Percentiles rank a stretch among this genome's conserved stretches.
These are phyloP conservation scores for Globisporangium perplexum DNA, from an alignment of 352 stramenopile species.

Conservation along the genomic window DNA sequence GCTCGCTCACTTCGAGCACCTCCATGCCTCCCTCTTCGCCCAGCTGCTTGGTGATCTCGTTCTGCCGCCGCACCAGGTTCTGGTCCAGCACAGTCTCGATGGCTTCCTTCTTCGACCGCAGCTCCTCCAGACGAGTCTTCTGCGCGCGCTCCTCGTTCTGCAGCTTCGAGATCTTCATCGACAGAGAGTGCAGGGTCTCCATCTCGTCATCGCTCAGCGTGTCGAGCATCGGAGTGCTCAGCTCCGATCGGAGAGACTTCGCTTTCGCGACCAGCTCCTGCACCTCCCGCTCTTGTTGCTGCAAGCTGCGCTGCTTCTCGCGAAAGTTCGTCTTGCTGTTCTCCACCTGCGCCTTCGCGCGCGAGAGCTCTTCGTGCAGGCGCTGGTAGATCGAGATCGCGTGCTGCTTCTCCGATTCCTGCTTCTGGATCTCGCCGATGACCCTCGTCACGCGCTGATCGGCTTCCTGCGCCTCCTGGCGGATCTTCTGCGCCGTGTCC, in stretches of 20 bases:
- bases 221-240: constrained; percentile 76
- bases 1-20: constrained; percentile 49
- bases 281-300: constrained; percentile 60
- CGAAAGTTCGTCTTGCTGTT: constrained; percentile 43
- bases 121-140: constrained; percentile 77
- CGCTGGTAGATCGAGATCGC: constrained; percentile 64
- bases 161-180: constrained; percentile 63
- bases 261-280: constrained; percentile 51
- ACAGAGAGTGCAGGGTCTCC: constrained; percentile 48
- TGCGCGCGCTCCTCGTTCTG: constrained; percentile 86
- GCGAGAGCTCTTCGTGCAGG: constrained; percentile 80
- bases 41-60: constrained; percentile 55
- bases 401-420: constrained; percentile 73
- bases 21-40: constrained; percentile 46
- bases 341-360: constrained; percentile 68
- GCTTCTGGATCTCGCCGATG: constrained; percentile 80
- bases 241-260: constrained; percentile 41
- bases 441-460: constrained; percentile 85
- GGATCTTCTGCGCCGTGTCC: constrained; percentile 75
- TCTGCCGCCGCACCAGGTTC: constrained; percentile 88
- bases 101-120: constrained; percentile 83
- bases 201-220: constrained; percentile 51
- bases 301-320: constrained; percentile 51
- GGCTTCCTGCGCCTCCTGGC: constrained; percentile 85
- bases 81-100: constrained; percentile 89